These are phyloP conservation scores for Cryptomeria japonica DNA, from an alignment of 75 land plant species.

Conservation along the genomic window DNA sequence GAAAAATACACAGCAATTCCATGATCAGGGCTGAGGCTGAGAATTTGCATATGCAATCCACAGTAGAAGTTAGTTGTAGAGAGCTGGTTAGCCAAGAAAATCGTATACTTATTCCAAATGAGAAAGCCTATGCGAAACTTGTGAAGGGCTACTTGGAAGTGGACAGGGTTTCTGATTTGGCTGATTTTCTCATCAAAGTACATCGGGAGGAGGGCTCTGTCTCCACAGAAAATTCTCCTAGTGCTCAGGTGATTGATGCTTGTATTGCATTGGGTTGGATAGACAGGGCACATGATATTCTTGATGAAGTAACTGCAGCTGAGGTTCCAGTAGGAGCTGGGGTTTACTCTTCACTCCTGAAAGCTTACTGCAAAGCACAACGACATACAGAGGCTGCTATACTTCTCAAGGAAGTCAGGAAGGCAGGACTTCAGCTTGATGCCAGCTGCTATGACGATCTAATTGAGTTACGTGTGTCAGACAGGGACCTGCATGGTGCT, in stretches of 20 bases:
- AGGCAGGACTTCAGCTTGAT: slow-evolving; percentile 70
- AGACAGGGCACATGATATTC: slow-evolving; percentile 71
- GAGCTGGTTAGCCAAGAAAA: slow-evolving; percentile 46
- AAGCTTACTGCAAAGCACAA: slow-evolving; percentile 56
- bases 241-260: slow-evolving; percentile 60
- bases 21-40: slow-evolving; percentile 43
- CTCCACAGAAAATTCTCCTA: slow-evolving; percentile 42
- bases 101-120: slow-evolving; percentile 65
- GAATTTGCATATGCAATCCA: slow-evolving; percentile 21
- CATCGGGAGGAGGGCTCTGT: slow-evolving; percentile 43
- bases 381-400: slow-evolving; percentile 25
- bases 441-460: slow-evolving; percentile 60
- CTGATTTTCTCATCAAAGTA: slow-evolving; percentile 49
- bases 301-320: slow-evolving; percentile 63
- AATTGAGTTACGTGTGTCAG: slow-evolving; percentile 31
- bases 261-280: slow-evolving; percentile 60
- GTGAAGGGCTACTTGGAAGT: slow-evolving; percentile 58
- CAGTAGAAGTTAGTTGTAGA: slow-evolving; percentile 29
- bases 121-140: slow-evolving; percentile 51
- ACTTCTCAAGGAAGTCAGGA: slow-evolving; percentile 55
- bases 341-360: slow-evolving; percentile 53
- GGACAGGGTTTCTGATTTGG: slow-evolving; percentile 52
- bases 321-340: slow-evolving; percentile 47
- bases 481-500: slow-evolving; percentile 49
- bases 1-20: slow-evolving; percentile 1